Evolutionary conservation across 2,329 filamentous ascomycete genomes (phyloP), one percentile per base, ranked within the genome.

Genomic region (Aspergillus alliaceus): DNA sequence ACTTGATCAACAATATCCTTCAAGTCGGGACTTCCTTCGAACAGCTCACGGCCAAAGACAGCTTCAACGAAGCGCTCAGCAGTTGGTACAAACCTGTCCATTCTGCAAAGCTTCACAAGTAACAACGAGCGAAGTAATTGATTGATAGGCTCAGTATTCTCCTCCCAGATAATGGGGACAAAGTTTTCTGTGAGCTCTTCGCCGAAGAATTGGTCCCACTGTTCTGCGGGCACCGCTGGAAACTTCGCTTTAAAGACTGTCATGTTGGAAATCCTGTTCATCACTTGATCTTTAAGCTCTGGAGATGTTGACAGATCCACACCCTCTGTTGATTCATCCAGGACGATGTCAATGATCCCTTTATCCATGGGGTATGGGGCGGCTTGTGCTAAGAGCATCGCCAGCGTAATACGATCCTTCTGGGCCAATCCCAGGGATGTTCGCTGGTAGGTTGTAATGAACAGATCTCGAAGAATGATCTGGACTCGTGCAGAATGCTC

Each of bases 291-390:
- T 67, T 82, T 87, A 48, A 82, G 81, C 15, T 86, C 80, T 3
- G 78, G 74, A 53, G 88, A 81, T 0, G 87, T 90, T 0, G 90
- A 96, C 25, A 96, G 79, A 72, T 97, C 93, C 40, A 84, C 84
- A 57, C 90, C 91, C 61, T 88, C 83, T 34, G 96, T 78, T 51
- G 85, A 85, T 50, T 88, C 84, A 69, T 96, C 93, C 4, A 99
- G 83, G 40, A 99, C 88, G 31, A 86, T 82, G 68, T 99, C 96
- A 63, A 99, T 89, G 59, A 96, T 81, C 12, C 83, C 82, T 80
- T 93, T 95, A 73, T 99, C 91, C 90, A 98, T 96, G 67, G 90
- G 86, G 79, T 93, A 96, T 0, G 95, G 95, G n/a, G 93, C 90
- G 5, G 93, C 95, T 76, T 98, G 95, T 6, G 93, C 92, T 44